A percentile compares a stretch with the other conserved stretches of the same genome.
phyloP scores from a whole-genome alignment of 106 monocot genomes.

The Agapanthus africanus region DNA sequence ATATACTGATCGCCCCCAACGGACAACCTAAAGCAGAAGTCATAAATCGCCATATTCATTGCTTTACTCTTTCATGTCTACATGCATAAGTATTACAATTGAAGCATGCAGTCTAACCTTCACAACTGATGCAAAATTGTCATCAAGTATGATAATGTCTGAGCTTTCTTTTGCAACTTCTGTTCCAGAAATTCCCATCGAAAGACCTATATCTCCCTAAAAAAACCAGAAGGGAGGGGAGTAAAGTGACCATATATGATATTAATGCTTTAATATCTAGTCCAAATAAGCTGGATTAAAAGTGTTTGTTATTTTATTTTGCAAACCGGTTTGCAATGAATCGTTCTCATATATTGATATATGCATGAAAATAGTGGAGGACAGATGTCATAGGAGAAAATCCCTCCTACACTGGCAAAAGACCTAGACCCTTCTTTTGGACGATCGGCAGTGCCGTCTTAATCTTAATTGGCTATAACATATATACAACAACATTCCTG shows the following conservation, averaged over 20 bases:
- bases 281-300: no score
- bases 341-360: no score
- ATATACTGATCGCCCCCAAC: slow-evolving; percentile 95
- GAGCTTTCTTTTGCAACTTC: slow-evolving; percentile 85
- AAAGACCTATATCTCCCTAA: slow-evolving; percentile 76
- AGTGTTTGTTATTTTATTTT: no score
- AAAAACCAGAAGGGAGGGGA: slow-evolving; percentile 15
- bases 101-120: slow-evolving; percentile 28
- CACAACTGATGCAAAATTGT: slow-evolving; percentile 75
- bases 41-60: background rate
- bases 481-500: no score
- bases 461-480: no score
- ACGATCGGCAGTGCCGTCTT: no score
- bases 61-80: background rate
- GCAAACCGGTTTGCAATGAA: no score
- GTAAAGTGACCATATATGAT: background rate
- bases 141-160: slow-evolving; percentile 75
- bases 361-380: no score
- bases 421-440: no score
- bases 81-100: background rate
- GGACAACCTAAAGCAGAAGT: slow-evolving; percentile 53
- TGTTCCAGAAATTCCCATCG: slow-evolving; percentile 84
- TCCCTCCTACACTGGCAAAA: no score
- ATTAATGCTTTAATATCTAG: background rate
- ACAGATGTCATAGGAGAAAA: no score